Base-by-base conservation (phyloP, 1,139 yeast species). In the Kodamaea sp. region DNA sequence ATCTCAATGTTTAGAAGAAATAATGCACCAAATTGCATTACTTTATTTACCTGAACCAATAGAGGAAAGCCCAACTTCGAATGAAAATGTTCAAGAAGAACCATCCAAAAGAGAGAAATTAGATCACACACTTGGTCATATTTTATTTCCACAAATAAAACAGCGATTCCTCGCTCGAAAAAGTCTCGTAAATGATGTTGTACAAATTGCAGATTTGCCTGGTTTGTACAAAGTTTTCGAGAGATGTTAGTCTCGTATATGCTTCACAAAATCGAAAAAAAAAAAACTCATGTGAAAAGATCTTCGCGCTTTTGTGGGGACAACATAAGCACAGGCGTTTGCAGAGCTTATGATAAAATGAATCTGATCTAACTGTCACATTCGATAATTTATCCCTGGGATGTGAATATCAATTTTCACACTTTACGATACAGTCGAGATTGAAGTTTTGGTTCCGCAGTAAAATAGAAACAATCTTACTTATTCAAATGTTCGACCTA, bases 141-240 rank as follows among this genome's bases (percentile, higher is more conserved):
- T 68, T 0, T 49, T 89, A 1, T 84, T 88, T 50, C 96, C 96
- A 0, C 67, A 76, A 11, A 56, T 87, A 10, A 82, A 82, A 49
- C 69, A 69, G 43, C 65, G 81, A 34, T 75, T 89, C 27, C 57
- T 88, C 12, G 96, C 94, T 0, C 78, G 95, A 0, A 65, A 65
- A 15, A 55, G 54, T 5, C 52, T 89, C 26, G 49, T 62, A 2
- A 57, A 69, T 15, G 82, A 79, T 43, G 78, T 89, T 5, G 75
- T 86, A 2, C 96, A 92, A 57, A 79, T 94, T 31, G 97, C 98
- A 0, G 90, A 84, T 55, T 65, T 94, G 31, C 97, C 97, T 1
- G 96, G 96, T 0, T 64, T 94, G 39, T 94, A 94, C 61, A 78
- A 73, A 52, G 95, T 94, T 5, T 92, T 92, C 67, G 99, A 92